phyloP scores from a whole-genome alignment of 2,329 filamentous ascomycete genomes.

The Dendrostoma leiphaemia region DNA sequence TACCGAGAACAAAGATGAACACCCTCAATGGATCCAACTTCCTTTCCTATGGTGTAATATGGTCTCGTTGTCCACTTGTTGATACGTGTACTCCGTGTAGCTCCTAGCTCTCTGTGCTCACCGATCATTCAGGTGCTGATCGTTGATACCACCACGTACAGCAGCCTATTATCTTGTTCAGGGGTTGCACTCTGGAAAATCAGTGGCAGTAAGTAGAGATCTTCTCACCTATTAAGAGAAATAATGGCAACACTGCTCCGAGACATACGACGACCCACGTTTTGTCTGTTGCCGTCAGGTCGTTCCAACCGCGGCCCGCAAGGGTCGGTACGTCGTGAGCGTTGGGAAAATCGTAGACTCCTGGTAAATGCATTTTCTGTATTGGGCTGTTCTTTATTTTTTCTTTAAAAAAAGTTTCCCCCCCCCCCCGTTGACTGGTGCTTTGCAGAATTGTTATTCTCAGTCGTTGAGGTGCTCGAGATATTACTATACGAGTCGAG shows the following conservation, averaged over 20 bases:
- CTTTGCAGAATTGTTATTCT: no score
- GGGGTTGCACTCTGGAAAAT: neutral
- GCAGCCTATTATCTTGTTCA: neutral
- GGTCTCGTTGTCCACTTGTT: neutral
- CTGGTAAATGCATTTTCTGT: neutral
- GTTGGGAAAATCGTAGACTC: neutral
- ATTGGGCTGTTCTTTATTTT: no score
- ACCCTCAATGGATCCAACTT: neutral
- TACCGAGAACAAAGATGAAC: neutral
- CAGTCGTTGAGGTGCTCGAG: no score
- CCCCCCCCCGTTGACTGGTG: no score
- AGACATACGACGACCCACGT: neutral
- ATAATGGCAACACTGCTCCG: neutral
- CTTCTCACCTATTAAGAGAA: neutral
- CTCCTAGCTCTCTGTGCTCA: no score
- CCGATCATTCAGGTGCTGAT: neutral
- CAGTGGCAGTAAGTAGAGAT: neutral
- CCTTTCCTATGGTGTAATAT: neutral
- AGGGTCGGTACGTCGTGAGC: no score
- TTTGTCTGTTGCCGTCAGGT: neutral
- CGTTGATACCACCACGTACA: neutral
- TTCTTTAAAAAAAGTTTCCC: no score
- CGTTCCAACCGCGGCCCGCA: no score
- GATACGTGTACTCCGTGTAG: no score
- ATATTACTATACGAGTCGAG: no score